These are phyloP conservation scores for Dysphania ambrosioides DNA, from an alignment of 148 eudicot genomes.

Conservation along the genomic window DNA sequence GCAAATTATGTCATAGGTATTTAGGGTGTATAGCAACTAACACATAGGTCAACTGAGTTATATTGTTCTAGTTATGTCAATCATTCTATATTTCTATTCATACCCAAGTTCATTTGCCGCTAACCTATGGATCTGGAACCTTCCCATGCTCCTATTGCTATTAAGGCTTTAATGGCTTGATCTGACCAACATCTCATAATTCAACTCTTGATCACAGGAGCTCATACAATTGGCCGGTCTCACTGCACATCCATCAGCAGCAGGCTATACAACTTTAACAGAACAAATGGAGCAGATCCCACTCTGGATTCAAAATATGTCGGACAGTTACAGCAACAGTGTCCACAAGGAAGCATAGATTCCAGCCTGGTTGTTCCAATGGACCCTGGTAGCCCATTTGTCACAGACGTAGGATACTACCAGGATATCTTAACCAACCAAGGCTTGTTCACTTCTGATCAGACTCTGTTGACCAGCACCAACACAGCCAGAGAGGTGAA, in stretches of 20 bases:
- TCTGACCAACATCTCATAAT: neutral
- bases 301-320: slow-evolving; percentile 44
- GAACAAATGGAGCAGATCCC: slow-evolving; percentile 42
- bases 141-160: neutral
- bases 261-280: slow-evolving; percentile 31
- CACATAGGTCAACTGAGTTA: neutral
- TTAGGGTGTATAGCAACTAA: neutral
- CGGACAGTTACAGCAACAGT: slow-evolving; percentile 39
- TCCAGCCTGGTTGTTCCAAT: slow-evolving; percentile 37
- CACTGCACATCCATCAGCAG: slow-evolving; percentile 27
- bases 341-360: slow-evolving; percentile 45
- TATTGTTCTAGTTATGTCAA: neutral
- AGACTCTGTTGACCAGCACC: slow-evolving; percentile 38
- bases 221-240: slow-evolving; percentile 28
- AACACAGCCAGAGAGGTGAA: slow-evolving; percentile 39
- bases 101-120: neutral
- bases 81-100: neutral
- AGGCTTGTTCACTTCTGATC: slow-evolving; percentile 32
- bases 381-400: slow-evolving; percentile 27
- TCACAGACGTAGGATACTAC: slow-evolving; percentile 26
- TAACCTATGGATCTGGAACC: neutral
- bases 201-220: slow-evolving; percentile 21
- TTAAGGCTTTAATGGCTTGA: neutral
- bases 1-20: neutral
- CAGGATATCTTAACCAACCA: slow-evolving; percentile 16